Conservation (phyloP, 192 early-diverging fungal genomes). For the Backusella tarrabulga region DNA sequence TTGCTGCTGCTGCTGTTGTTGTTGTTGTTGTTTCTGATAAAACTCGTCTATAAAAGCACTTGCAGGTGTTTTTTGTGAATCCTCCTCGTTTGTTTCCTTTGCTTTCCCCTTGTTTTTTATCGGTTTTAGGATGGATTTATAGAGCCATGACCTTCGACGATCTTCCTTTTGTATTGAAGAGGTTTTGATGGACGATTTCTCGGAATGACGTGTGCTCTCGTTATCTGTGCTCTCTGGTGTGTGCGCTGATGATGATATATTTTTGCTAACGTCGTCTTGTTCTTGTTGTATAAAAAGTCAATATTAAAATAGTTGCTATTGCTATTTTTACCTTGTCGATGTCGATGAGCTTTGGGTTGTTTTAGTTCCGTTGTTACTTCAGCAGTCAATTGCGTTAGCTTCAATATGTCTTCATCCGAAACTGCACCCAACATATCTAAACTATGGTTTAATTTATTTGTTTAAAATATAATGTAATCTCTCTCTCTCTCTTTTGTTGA, state of each 20-base stretch:
- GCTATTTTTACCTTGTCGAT: not conserved
- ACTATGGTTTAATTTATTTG: constrained; percentile 5
- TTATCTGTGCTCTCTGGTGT: not conserved
- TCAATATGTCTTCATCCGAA: constrained; percentile 29
- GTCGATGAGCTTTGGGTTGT: not conserved
- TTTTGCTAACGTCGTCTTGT: not conserved
- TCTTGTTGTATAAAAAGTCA: constrained; percentile 1
- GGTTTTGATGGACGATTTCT: not conserved
- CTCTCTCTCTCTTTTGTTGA: not conserved
- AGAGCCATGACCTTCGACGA: constrained; percentile 1
- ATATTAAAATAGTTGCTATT: not conserved
- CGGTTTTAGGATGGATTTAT: constrained; percentile 2
- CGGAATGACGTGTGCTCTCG: not conserved
- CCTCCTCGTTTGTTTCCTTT: not conserved
- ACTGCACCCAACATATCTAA: constrained; percentile 29
- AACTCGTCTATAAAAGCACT: not conserved
- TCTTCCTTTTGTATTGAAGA: not conserved
- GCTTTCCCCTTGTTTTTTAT: not conserved
- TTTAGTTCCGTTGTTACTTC: not conserved
- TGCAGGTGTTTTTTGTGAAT: not conserved
- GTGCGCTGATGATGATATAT: not conserved
- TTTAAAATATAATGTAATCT: not conserved
- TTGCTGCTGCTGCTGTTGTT: not conserved
- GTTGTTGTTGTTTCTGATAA: not conserved
- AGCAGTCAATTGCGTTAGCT: constrained; percentile 20